phyloP scores from a whole-genome alignment of 208 protist species.

The Wallacemonas sp. region DNA sequence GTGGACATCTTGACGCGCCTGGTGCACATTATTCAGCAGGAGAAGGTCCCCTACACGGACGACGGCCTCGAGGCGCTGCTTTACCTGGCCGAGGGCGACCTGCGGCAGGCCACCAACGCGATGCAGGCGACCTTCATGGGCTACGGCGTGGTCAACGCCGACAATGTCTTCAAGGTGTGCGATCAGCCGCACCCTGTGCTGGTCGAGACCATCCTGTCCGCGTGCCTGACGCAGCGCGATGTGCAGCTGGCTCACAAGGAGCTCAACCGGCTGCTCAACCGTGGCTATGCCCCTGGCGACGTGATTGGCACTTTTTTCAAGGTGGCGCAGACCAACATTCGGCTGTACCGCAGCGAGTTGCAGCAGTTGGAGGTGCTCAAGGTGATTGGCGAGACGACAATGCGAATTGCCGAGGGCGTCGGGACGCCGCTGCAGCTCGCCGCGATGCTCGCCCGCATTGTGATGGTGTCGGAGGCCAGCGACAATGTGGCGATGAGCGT shows the following conservation, averaged over 20 bases:
- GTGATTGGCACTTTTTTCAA: conserved; percentile 97
- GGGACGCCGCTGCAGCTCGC: conserved; percentile 85
- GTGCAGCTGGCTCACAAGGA: conserved; percentile 76
- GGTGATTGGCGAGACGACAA: conserved; percentile 84
- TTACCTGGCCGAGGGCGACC: conserved; percentile 98
- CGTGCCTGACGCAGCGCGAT: conserved; percentile 81
- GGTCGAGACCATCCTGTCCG: conserved; percentile 90
- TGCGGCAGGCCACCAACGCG: conserved; percentile 98
- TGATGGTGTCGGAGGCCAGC: conserved; percentile 29
- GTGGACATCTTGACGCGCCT: conserved; percentile 94
- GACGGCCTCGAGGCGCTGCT: conserved; percentile 97
- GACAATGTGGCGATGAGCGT: not conserved
- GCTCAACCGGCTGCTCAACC: conserved; percentile 77
- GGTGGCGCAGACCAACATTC: conserved; percentile 45
- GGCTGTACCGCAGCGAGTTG: conserved; percentile 67
- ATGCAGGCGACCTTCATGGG: conserved; percentile 96
- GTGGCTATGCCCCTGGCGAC: conserved; percentile 96
- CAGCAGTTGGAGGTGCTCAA: conserved; percentile 82
- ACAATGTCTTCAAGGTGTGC: conserved; percentile 99
- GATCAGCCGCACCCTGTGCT: conserved; percentile 98
- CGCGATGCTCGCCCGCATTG: conserved; percentile 80
- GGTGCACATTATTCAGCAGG: conserved; percentile 87
- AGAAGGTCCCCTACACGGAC: conserved; percentile 92
- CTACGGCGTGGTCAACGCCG: conserved; percentile 94
- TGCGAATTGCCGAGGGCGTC: conserved; percentile 87